Base-by-base conservation (phyloP, 345 rosid species). In the Stellera chamaejasme region DNA sequence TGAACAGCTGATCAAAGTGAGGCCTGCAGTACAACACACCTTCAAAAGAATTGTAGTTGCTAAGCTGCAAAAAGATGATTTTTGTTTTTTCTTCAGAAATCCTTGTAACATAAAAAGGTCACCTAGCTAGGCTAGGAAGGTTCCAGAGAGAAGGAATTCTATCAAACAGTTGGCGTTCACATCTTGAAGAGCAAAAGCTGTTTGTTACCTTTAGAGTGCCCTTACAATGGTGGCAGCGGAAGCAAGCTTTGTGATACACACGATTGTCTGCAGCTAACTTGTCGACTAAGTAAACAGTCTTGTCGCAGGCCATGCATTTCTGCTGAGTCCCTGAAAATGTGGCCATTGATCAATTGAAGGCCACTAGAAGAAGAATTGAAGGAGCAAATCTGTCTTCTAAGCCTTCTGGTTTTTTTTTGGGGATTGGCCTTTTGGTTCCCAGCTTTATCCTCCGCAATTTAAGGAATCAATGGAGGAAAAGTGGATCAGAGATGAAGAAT, bases 21-120 rank as follows among this genome's bases (percentile, higher is more conserved):
- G 85, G 90, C 54, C 80, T 74, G 77, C 90, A 83, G 65, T 80
- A 80, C 32, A 83, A 67, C 41, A 83, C 90, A 26, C 90, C 90
- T 51, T 83, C 86, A 43, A 80, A 80, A 45, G 90, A 80, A 64
- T 68, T 63, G 71, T 48, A 83, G 69, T 78, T 80, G 74, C 82
- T 67, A 19, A 80, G 75, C 85, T 83, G 80, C 72, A 66, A 62
- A 42, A 41, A 4, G 39, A 2, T 15, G 15, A 42, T 19, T 19
- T 41, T n/a, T n/a, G 23, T 19, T 19, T 4, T 16, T 12, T 46
- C 4, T 48, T 27, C 7, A 15, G 27, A n/a, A 23, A 41, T 39
- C 53, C 32, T 47, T 39, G 23, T 16, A 14, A 43, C 10, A 27
- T 19, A 44, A 19, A 19, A 19, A 19, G 23, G 23, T 19, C 23